Base-by-base conservation (phyloP, 306 rosid genomes). In the Fragaria vesca region DNA sequence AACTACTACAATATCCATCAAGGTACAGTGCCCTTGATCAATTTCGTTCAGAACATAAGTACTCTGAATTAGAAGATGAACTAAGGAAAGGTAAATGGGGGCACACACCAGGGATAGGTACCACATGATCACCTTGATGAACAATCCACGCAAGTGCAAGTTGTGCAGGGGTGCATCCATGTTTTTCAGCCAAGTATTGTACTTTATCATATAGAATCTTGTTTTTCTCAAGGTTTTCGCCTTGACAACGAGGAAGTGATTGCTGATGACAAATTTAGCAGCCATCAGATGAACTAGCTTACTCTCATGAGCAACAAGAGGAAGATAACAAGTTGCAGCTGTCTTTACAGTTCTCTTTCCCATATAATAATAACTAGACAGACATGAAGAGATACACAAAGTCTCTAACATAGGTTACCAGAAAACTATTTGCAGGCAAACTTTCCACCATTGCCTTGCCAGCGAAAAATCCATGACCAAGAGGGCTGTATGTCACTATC, bases 101-200 rank as follows among this genome's bases (percentile, higher is more conserved):
- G 0, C 48, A 79, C 92, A 47, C 75, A 90, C 95, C 93, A 8
- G 97, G 95, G 52, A 92, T 90, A 45, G 93, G 93, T 26, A 85
- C 95, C 63, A 90, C 89, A 30, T 86, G 81, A 10, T 88, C 86
- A 60, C 91, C 89, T 79, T 91, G 93, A 83, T 80, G 86, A 69
- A 86, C 76, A 82, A 90, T 58, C 95, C 95, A 92, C 0, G 95
- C 83, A 70, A 88, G 95, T 21, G 97, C 91, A 18, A 92, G 82
- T 57, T 92, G 93, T 60, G 91, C 82, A 36, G 90, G 47, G 55
- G 86, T 73, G 42, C 90, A 87, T 52, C 83, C 83, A 71, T 88
- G 83, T 83, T 81, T 90, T 55, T 78, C 79, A 76, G 93, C 91
- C 85, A 88, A 74, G 75, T 81, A 80, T 73, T 81, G 89, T 46